These are phyloP conservation scores for Aureobasidium vineae DNA, from an alignment of 2,329 filamentous ascomycete species.

Conservation along the genomic window DNA sequence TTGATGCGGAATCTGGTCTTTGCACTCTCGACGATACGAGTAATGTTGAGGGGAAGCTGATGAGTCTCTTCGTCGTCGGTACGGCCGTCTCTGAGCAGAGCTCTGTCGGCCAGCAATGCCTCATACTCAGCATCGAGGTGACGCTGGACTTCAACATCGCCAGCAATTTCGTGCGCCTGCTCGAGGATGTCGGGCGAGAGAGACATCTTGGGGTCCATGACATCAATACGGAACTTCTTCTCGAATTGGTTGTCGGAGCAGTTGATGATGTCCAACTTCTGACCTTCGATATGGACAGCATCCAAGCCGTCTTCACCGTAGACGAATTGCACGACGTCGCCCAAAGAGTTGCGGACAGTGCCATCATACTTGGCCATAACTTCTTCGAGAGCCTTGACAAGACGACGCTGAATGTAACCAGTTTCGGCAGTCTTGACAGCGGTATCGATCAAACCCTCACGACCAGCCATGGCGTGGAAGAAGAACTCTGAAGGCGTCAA, in stretches of 20 bases:
- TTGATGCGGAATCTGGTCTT: conserved; percentile 90
- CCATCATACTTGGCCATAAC: conserved; percentile 97
- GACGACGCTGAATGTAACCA: conserved; percentile 96
- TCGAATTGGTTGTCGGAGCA: conserved; percentile 76
- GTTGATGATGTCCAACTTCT: conserved; percentile 81
- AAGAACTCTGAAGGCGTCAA: conserved; percentile 96
- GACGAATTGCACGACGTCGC: conserved; percentile 94
- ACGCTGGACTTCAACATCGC: conserved; percentile 82
- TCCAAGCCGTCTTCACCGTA: conserved; percentile 98
- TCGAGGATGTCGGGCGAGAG: conserved; percentile 73
- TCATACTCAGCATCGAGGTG: conserved; percentile 89
- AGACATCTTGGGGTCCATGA: conserved; percentile 66
- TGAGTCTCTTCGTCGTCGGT: conserved; percentile 79
- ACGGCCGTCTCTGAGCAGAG: conserved; percentile 66
- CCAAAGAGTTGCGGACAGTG: conserved; percentile 93
- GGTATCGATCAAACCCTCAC: conserved; percentile 99
- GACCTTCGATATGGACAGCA: conserved; percentile 89
- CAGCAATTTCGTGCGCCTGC: conserved; percentile 79
- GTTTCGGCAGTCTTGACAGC: conserved; percentile 99
- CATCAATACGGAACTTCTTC: conserved; percentile 78
- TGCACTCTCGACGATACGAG: conserved; percentile 85
- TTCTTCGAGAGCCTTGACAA: conserved; percentile 97
- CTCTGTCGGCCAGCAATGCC: conserved; percentile 69
- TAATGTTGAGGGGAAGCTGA: conserved; percentile 89
- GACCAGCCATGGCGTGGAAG: conserved; percentile 99